phyloP scores from a whole-genome alignment of 2,329 filamentous ascomycete genomes.

The Rasamsonia emersonii region DNA sequence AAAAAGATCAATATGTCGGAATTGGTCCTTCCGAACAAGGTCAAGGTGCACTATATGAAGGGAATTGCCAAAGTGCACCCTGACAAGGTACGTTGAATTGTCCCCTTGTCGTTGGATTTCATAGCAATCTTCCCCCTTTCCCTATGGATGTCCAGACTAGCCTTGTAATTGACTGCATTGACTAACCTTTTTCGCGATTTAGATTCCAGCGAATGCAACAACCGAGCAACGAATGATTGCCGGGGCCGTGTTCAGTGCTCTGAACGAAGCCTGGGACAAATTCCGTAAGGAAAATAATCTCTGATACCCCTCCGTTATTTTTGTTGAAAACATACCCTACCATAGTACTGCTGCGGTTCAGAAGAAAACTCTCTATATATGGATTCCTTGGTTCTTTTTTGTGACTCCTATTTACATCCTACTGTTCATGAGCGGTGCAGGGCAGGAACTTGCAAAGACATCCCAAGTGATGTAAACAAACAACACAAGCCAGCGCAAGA shows the following conservation, averaged over 20 bases:
- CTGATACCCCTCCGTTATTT: no score
- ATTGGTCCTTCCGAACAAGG: constrained; percentile 83
- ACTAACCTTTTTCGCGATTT: constrained; percentile 1
- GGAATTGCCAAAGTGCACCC: constrained; percentile 97
- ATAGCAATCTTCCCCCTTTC: background rate
- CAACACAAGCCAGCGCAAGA: no score
- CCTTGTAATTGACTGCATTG: background rate
- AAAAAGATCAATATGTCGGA: constrained; percentile 95
- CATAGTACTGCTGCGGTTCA: no score
- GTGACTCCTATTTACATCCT: no score
- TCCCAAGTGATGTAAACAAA: no score
- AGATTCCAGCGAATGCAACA: constrained; percentile 56
- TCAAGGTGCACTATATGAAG: constrained; percentile 98
- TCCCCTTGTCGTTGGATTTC: background rate
- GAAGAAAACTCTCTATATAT: no score
- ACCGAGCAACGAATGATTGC: constrained; percentile 61
- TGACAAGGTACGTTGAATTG: constrained; percentile 78
- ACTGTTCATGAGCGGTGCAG: no score
- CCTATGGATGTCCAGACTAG: background rate
- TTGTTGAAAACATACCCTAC: no score
- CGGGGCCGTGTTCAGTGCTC: constrained; percentile 53
- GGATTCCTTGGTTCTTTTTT: no score
- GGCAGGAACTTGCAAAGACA: no score
- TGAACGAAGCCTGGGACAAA: constrained; percentile 63
- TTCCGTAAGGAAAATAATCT: constrained; percentile 56